Conservation (phyloP, 805 yeast genomes). For the Hanseniaspora opuntiae region DNA sequence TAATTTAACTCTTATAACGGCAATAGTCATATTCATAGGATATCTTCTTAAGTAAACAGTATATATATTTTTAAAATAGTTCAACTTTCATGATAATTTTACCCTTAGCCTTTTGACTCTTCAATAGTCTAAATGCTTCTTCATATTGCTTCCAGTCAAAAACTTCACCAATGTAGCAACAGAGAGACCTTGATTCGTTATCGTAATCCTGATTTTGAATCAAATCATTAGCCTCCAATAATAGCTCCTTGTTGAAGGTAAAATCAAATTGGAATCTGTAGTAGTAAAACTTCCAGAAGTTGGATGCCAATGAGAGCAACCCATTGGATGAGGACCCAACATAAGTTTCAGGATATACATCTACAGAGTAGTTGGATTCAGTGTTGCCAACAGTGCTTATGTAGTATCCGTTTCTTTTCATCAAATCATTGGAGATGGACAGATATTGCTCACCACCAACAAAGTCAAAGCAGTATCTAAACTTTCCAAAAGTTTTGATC, state of each 20-base stretch:
- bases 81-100: slow-evolving; percentile 47
- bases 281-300: slow-evolving; percentile 29
- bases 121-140: slow-evolving; percentile 42
- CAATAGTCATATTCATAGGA: slow-evolving; percentile 24
- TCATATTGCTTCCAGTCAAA: slow-evolving; percentile 42
- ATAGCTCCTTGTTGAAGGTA: slow-evolving; percentile 28
- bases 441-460: slow-evolving; percentile 53
- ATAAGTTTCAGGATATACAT: slow-evolving; percentile 19
- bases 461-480: slow-evolving; percentile 56
- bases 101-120: slow-evolving; percentile 46
- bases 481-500: slow-evolving; percentile 32
- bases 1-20: slow-evolving; percentile 23
- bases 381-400: slow-evolving; percentile 53
- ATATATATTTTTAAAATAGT: slow-evolving; percentile 22
- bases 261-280: slow-evolving; percentile 27
- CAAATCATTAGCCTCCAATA: slow-evolving; percentile 31
- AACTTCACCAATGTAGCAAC: slow-evolving; percentile 38
- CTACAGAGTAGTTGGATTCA: slow-evolving; percentile 29
- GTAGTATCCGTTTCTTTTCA: slow-evolving; percentile 40
- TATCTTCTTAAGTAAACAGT: slow-evolving; percentile 16
- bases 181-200: slow-evolving; percentile 18
- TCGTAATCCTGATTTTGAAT: slow-evolving; percentile 35
- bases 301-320: slow-evolving; percentile 17
- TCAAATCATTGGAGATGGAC: slow-evolving; percentile 28
- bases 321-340: slow-evolving; percentile 1